Conservation (phyloP, 495 filamentous ascomycete species). For the Penicillium robsamsonii region DNA sequence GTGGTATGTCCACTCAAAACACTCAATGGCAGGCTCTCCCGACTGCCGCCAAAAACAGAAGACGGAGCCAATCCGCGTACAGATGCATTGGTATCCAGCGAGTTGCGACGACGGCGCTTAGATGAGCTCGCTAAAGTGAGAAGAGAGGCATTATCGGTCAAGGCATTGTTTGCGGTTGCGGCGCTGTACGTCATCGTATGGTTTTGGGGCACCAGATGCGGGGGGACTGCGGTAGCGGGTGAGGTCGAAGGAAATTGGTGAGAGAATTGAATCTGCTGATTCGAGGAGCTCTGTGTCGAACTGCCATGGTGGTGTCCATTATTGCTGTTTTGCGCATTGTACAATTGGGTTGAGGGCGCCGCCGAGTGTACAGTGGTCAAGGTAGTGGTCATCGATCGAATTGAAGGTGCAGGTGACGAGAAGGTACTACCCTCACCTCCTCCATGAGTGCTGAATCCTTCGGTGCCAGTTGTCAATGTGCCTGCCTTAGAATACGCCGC, state of each 20-base stretch:
- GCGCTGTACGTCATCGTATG: constrained; percentile 81
- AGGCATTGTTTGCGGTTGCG: constrained; percentile 86
- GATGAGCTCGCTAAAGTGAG: constrained; percentile 95
- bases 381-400: constrained; percentile 89
- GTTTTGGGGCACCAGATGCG: constrained; percentile 66
- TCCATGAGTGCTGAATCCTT: constrained; percentile 61
- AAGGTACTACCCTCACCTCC: constrained; percentile 83
- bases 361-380: constrained; percentile 94
- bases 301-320: constrained; percentile 43
- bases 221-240: constrained; percentile 75
- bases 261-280: constrained; percentile 67
- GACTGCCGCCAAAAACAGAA: constrained; percentile 84
- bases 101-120: constrained; percentile 82
- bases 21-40: constrained; percentile 84
- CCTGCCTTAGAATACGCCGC: constrained; percentile 75
- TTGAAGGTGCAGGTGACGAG: constrained; percentile 88
- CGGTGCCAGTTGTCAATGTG: constrained; percentile 63
- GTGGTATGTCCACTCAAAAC: constrained; percentile 78
- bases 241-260: constrained; percentile 77
- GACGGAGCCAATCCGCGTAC: constrained; percentile 90
- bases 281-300: constrained; percentile 47
- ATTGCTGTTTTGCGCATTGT: constrained; percentile 40
- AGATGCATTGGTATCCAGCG: constrained; percentile 93
- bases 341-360: constrained; percentile 63
- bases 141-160: constrained; percentile 94